phyloP scores from a whole-genome alignment of 2,329 filamentous ascomycete genomes.

The Bipolaris bicolor region DNA sequence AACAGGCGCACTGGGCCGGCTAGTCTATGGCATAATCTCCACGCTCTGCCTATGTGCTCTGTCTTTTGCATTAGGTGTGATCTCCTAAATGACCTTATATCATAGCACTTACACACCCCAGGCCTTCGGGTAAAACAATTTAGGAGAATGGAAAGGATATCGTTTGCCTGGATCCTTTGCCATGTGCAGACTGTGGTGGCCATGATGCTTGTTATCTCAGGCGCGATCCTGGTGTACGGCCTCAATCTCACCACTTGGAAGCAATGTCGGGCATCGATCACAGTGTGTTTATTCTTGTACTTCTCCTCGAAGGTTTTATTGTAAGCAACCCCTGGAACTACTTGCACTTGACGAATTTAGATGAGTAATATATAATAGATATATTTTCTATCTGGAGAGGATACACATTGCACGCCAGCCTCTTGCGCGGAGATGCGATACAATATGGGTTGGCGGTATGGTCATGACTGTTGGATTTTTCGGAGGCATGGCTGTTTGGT shows the following conservation, averaged over 20 bases:
- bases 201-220: not conserved
- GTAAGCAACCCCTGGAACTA: not conserved
- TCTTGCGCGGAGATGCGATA: not conserved
- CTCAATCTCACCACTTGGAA: not conserved
- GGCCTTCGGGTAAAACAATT: not conserved
- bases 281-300: not conserved
- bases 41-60: not conserved
- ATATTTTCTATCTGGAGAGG: not conserved
- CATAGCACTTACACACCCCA: not conserved
- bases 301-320: not conserved
- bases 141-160: not conserved
- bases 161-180: not conserved
- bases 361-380: not conserved
- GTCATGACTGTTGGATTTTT: not conserved
- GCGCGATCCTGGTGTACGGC: not conserved
- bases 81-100: not conserved
- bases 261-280: not conserved
- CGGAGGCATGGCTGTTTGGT: not conserved
- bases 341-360: not conserved
- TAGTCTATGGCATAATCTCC: not conserved
- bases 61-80: not conserved
- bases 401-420: not conserved
- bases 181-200: not conserved
- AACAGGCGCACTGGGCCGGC: not conserved
- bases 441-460: not conserved